Conservation (phyloP, 768 basidiomycete genomes). For the Baorangia bicolor region DNA sequence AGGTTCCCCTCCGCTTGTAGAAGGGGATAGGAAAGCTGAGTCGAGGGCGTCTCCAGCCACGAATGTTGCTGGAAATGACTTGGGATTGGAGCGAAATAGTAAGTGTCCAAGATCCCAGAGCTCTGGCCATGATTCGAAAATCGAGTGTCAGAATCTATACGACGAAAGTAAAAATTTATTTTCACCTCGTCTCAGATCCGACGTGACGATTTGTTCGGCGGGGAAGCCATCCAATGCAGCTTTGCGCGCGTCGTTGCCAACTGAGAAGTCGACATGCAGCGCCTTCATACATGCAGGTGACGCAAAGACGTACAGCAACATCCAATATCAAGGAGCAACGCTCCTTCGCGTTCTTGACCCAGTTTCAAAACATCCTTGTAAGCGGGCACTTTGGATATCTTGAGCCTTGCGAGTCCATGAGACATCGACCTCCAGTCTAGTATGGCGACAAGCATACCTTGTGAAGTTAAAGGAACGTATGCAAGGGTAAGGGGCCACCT, state of each 20-base stretch:
- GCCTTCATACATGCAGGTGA: neutral
- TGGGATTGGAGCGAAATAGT: conserved; percentile 52
- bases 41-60: conserved; percentile 56
- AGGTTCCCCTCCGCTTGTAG: conserved; percentile 19
- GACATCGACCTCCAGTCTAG: neutral
- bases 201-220: conserved; percentile 34
- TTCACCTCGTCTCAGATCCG: conserved; percentile 40
- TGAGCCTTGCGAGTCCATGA: conserved; percentile 13
- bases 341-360: conserved; percentile 34
- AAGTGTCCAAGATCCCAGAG: conserved; percentile 65
- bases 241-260: conserved; percentile 43
- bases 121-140: conserved; percentile 31
- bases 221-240: conserved; percentile 44
- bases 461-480: conserved; percentile 21
- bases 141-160: neutral
- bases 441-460: conserved; percentile 5
- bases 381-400: conserved; percentile 17
- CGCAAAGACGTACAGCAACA: conserved; percentile 38
- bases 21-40: conserved; percentile 39
- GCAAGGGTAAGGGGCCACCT: conserved; percentile 27
- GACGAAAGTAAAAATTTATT: neutral
- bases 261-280: conserved; percentile 16
- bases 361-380: conserved; percentile 35
- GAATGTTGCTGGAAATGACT: conserved; percentile 55
- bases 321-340: conserved; percentile 45